These are phyloP conservation scores for Schoenoplectus triqueter DNA, from an alignment of 202 grass and related monocot genomes.

Conservation along the genomic window DNA sequence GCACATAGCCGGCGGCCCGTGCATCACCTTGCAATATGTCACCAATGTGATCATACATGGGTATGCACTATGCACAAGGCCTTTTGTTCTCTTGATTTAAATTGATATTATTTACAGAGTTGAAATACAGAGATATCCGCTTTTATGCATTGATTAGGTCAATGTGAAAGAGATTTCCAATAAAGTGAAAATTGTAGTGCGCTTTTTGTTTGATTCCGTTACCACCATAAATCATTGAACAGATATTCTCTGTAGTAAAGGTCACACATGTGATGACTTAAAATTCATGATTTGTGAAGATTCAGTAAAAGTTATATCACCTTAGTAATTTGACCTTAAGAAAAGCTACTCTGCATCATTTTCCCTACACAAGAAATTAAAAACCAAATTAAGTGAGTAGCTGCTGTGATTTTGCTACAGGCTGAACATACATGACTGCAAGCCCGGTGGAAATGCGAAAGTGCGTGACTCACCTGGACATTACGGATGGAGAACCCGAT, in stretches of 20 bases:
- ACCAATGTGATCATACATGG: slow-evolving; percentile 50
- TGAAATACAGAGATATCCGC: neutral
- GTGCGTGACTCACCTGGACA: slow-evolving; percentile 42
- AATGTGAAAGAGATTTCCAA: slow-evolving; percentile 30
- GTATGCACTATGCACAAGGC: neutral
- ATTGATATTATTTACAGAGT: slow-evolving; percentile 7
- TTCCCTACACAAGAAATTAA: neutral
- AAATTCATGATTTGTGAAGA: slow-evolving; percentile 7
- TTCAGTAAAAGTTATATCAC: neutral
- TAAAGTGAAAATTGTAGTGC: slow-evolving; percentile 13
- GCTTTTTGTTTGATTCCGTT: slow-evolving; percentile 29
- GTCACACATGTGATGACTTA: neutral
- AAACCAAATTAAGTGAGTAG: neutral
- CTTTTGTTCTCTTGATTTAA: neutral
- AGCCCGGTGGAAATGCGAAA: slow-evolving; percentile 33
- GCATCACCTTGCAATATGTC: slow-evolving; percentile 50
- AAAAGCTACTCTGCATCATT: neutral
- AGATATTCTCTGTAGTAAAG: slow-evolving; percentile 12
- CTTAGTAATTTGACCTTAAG: slow-evolving; percentile 3
- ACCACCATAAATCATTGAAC: neutral
- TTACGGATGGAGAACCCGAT: slow-evolving; percentile 27
- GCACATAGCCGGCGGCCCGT: slow-evolving; percentile 44
- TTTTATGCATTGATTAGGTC: slow-evolving; percentile 19
- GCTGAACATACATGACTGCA: slow-evolving; percentile 48
- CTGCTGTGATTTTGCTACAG: slow-evolving; percentile 24